Base-by-base conservation (phyloP, 78 protist genomes). In the Diacronema lutheri region DNA sequence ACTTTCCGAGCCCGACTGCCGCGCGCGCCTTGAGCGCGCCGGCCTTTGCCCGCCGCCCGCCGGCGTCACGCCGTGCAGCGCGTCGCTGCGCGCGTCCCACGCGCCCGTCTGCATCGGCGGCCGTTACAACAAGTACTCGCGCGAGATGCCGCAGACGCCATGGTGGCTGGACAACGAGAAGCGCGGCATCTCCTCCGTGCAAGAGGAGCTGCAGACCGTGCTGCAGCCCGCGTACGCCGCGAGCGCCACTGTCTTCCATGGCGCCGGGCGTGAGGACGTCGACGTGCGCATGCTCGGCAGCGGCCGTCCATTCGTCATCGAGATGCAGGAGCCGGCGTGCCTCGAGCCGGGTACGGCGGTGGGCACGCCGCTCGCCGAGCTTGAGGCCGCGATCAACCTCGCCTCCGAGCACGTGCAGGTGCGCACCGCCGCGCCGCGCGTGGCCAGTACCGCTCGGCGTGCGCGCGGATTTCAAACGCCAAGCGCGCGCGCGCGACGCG, bases 281-380 rank as follows among this genome's bases (percentile, higher is more conserved):
- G 92, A 90, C 66, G 92, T 90, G 90, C 68, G 92, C 33, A 90
- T 90, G 92, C 89, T 90, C n/a, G 92, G 92, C 44, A 20, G 14
- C 12, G 93, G 93, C 41, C n/a, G 92, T 44, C 87, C 87, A 0
- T 83, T 66, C 87, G 33, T 83, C 29, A 41, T 83, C 73, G 87
- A 83, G 79, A 64, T 83, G 33, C 37, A 0, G 20, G 66, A 62
- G 35, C 41, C 31, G 37, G 10, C 66, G 10, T 3, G 10, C 66
- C 10, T 26, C 10, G 26, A 9, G 26, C 10, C 66, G 10, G 26
- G 10, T 10, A 60, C 66, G 50, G 50, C 50, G 50, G 50, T 44
- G 50, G 50, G 50, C 50, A 44, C 16, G 16, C 16, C 7, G 50
- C 50, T 44, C 16, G 16, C 16, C 50, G 50, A 44, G 50, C 50